Conservation (phyloP, 208 protist species). For the Crithidia expoeki region DNA sequence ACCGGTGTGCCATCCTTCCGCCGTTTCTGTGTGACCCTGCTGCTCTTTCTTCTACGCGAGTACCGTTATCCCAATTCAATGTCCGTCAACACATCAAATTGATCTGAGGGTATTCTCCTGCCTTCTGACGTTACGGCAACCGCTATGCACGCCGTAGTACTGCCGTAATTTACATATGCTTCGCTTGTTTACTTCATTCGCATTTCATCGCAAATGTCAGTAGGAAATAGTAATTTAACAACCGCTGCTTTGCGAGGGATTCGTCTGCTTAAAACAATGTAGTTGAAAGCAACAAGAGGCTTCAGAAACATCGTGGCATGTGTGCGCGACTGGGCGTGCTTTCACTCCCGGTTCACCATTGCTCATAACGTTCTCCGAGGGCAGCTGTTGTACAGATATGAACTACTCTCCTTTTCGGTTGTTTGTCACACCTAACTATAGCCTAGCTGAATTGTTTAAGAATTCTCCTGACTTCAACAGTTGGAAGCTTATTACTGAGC, state of each 20-base stretch:
- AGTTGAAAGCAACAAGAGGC: neutral
- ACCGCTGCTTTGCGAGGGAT: neutral
- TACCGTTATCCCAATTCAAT: too few relatives aligned
- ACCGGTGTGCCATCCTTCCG: slow-evolving; percentile 15
- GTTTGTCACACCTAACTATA: slow-evolving; percentile 13
- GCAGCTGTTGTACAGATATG: slow-evolving; percentile 3
- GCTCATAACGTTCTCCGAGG: neutral
- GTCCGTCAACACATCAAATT: too few relatives aligned
- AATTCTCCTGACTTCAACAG: too few relatives aligned
- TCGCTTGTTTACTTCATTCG: neutral
- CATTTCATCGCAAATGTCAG: neutral
- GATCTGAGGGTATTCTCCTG: too few relatives aligned
- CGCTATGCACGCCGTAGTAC: neutral
- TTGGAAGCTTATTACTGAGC: too few relatives aligned
- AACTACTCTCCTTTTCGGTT: slow-evolving; percentile 1
- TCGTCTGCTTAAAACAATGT: neutral
- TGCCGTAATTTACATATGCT: neutral
- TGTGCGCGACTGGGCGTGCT: neutral
- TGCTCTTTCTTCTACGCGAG: slow-evolving; percentile 1
- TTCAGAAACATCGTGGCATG: too few relatives aligned
- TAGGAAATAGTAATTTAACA: neutral
- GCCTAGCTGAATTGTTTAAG: too few relatives aligned
- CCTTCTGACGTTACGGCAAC: neutral
- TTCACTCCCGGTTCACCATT: slow-evolving; percentile 8
- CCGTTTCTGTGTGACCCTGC: slow-evolving; percentile 14